A percentile compares a stretch with the other conserved stretches of the same genome.
These are phyloP conservation scores for Ogataea chonburiensis DNA, from an alignment of 805 yeast species.

Conservation along the genomic window DNA sequence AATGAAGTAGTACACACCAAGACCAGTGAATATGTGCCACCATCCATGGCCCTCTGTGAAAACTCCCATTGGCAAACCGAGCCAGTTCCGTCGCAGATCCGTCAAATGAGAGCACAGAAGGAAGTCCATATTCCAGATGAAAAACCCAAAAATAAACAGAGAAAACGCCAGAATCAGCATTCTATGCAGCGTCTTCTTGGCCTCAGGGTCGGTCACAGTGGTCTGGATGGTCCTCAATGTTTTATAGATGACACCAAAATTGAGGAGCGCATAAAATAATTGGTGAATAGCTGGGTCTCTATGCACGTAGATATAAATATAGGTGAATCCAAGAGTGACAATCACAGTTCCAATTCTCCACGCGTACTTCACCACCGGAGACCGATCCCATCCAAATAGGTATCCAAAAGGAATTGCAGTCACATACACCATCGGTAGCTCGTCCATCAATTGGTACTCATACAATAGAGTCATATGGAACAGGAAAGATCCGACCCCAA, in stretches of 20 bases:
- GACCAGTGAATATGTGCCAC: constrained; percentile 92
- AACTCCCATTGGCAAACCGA: constrained; percentile 85
- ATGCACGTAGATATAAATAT: constrained; percentile 61
- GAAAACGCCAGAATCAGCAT: constrained; percentile 32
- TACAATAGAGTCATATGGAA: constrained; percentile 95
- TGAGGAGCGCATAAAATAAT: constrained; percentile 75
- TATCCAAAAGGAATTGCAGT: constrained; percentile 82
- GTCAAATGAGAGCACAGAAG: constrained; percentile 67
- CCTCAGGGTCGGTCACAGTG: constrained; percentile 22
- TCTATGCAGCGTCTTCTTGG: constrained; percentile 27
- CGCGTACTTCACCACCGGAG: constrained; percentile 15
- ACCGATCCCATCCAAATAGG: constrained; percentile 33
- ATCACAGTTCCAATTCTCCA: constrained; percentile 32
- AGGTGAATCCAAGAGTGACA: constrained; percentile 51
- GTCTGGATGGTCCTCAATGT: constrained; percentile 37
- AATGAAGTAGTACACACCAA: constrained; percentile 84
- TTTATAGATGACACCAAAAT: constrained; percentile 66
- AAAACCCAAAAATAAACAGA: constrained; percentile 67
- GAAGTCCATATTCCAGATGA: constrained; percentile 87
- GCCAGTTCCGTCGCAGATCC: constrained; percentile 48
- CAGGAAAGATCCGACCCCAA: constrained; percentile 91
- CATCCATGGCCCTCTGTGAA: constrained; percentile 91
- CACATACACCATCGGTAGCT: constrained; percentile 96
- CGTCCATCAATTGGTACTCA: constrained; percentile 89
- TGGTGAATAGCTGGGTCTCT: constrained; percentile 90